A percentile compares a stretch with the other conserved stretches of the same genome.
Evolutionary conservation across 768 basidiomycete species (phyloP).

Genomic region (Boletus rubropictus): DNA sequence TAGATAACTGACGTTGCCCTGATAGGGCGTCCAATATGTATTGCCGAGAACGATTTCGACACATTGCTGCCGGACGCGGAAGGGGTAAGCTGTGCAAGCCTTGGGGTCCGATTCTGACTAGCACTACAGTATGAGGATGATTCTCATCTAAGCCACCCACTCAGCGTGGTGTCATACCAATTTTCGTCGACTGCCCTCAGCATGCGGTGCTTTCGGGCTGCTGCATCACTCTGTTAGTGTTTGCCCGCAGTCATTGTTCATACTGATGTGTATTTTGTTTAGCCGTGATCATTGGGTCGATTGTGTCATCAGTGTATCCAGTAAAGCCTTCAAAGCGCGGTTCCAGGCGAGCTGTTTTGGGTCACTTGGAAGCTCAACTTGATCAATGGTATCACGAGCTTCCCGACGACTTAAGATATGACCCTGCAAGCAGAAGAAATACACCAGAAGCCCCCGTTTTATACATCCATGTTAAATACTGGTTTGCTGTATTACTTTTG

Average conservation of each 20-base stretch:
- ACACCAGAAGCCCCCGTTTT: conserved; percentile 61
- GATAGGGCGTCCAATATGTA: conserved; percentile 59
- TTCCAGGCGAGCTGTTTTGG: conserved; percentile 45
- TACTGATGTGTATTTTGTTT: conserved; percentile 1
- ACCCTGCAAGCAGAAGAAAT: conserved; percentile 46
- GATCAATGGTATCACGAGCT: conserved; percentile 72
- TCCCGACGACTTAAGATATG: conserved; percentile 57
- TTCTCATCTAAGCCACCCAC: conserved; percentile 45
- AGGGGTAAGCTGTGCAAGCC: conserved; percentile 35
- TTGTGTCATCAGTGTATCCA: conserved; percentile 66
- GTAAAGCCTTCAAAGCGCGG: conserved; percentile 46
- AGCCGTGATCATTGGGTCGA: conserved; percentile 65
- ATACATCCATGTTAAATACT: conserved; percentile 68
- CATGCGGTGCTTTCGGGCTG: conserved; percentile 52
- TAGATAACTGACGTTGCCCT: conserved; percentile 8
- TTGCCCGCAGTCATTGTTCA: conserved; percentile 2
- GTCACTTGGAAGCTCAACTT: conserved; percentile 56
- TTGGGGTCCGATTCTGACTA: conserved; percentile 6
- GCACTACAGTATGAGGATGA: conserved; percentile 51
- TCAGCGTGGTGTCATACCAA: conserved; percentile 36
- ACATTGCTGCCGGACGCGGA: conserved; percentile 54
- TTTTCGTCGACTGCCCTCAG: conserved; percentile 37
- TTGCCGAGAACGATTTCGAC: conserved; percentile 67
- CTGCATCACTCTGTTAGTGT: conserved; percentile 53
- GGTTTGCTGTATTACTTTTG: conserved; percentile 66